Base-by-base conservation (phyloP, 495 filamentous ascomycete genomes). In the Neurospora sp. region DNA sequence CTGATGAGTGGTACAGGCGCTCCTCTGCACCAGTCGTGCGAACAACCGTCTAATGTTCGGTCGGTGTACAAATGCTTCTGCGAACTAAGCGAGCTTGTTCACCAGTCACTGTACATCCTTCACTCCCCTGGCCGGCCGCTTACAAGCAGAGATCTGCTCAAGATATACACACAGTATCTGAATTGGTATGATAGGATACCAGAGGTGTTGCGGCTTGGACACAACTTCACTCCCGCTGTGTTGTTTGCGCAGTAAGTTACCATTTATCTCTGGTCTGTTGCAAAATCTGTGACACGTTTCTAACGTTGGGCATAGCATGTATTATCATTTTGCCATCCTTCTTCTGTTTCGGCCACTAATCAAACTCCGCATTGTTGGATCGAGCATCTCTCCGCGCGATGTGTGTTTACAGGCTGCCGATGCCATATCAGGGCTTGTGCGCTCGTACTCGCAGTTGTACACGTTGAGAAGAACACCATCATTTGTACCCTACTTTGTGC, bases 321-420 rank as follows among this genome's bases (percentile, higher is more conserved):
- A 90, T 72, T 91, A 90, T 71, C 87, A 91, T 73, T 88, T 86
- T 69, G 85, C 87, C 37, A 85, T 91, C 68, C 81, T 91, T 2
- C 83, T 89, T 14, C 83, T 92, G 20, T 91, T 91, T 74, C 86
- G 89, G 3, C 90, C 90, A 0, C 84, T 92, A 31, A 88, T 91
- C 72, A 89, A 88, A 72, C 81, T 90, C 8, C 84, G 87, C 20
- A 83, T 92, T 42, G 81, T 85, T 69, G 83, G 88, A 20, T 89
- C 86, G 1, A 80, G 82, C 20, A 82, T 90, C n/a, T 83, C 81
- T 22, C 89, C 90, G n/a, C 85, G 87, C 9, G 88, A 91, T 45
- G 86, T 90, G 37, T 90, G 89, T 78, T 79, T 82, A 10, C 84
- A 87, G 74, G 86, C 87, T 16, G 89, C 90, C 40, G 87, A 90